Percentiles rank a stretch among this genome's conserved stretches.
phyloP scores from a whole-genome alignment of 805 yeast species.

The Pichia manshurica region DNA sequence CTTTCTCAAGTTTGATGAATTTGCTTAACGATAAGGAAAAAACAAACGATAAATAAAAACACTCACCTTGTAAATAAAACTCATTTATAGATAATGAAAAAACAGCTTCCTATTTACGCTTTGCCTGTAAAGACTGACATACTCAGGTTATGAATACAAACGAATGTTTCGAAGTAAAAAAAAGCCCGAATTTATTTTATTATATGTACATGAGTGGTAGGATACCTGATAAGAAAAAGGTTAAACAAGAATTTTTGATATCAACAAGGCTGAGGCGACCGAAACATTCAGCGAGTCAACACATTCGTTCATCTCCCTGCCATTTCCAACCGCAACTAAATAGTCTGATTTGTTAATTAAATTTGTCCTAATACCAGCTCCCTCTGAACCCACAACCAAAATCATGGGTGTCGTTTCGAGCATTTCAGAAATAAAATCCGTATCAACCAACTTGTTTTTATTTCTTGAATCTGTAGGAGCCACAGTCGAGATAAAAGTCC shows the following conservation, averaged over 20 bases:
- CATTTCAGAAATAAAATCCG: slow-evolving; percentile 38
- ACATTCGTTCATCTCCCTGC: slow-evolving; percentile 25
- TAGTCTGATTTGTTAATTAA: slow-evolving; percentile 53
- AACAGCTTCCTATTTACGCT: too few species aligned
- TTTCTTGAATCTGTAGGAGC: slow-evolving; percentile 28
- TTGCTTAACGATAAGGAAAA: background rate
- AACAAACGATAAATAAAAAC: background rate
- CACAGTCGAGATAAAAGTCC: slow-evolving; percentile 67
- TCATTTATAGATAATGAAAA: background rate
- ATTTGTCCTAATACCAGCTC: slow-evolving; percentile 70
- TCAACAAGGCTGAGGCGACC: slow-evolving; percentile 74
- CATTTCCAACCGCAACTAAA: slow-evolving; percentile 36
- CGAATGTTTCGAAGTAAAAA: too few species aligned
- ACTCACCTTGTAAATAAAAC: background rate
- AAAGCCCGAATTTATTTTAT: too few species aligned
- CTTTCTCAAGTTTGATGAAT: background rate
- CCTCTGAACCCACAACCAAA: slow-evolving; percentile 81
- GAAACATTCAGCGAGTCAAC: slow-evolving; percentile 86
- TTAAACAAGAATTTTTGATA: slow-evolving; percentile 7
- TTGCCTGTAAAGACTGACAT: too few species aligned
- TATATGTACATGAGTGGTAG: too few species aligned
- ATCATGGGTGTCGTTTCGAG: slow-evolving; percentile 52
- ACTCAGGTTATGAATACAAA: too few species aligned
- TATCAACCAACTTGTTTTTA: slow-evolving; percentile 1
- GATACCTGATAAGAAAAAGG: background rate